These are phyloP conservation scores for Rhodotorula sp. DNA, from an alignment of 1,284 basidiomycete species.

Conservation along the genomic window DNA sequence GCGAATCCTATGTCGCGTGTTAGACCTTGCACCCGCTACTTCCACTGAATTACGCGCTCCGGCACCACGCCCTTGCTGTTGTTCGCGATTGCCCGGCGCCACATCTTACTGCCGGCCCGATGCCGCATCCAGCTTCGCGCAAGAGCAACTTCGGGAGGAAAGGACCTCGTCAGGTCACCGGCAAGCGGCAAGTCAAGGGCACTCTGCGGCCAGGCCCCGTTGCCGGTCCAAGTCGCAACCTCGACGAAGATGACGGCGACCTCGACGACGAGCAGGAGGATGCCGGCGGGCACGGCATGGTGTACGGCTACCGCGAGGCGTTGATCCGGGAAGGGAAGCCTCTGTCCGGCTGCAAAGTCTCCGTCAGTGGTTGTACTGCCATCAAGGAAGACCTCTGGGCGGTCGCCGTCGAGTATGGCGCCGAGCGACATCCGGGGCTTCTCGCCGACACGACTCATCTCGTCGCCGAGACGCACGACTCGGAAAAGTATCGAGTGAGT, in stretches of 20 bases:
- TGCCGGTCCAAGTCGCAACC: slow-evolving; percentile 46
- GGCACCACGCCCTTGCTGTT: background rate
- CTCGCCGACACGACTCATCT: slow-evolving; percentile 79
- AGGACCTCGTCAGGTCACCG: slow-evolving; percentile 31
- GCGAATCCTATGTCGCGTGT: no score
- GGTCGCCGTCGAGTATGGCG: slow-evolving; percentile 72
- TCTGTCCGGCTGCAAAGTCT: slow-evolving; percentile 63
- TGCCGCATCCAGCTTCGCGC: slow-evolving; percentile 4
- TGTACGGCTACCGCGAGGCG: slow-evolving; percentile 37
- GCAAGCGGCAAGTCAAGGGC: slow-evolving; percentile 24
- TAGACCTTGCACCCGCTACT: no score
- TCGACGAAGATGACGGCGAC: slow-evolving; percentile 48
- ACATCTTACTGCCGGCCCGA: background rate
- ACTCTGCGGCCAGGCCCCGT: slow-evolving; percentile 20
- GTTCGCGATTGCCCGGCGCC: background rate
- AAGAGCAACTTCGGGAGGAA: slow-evolving; percentile 26
- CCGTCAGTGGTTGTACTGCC: slow-evolving; percentile 47
- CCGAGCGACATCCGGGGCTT: slow-evolving; percentile 63
- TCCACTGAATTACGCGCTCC: no score
- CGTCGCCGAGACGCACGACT: slow-evolving; percentile 65
- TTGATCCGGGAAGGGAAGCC: slow-evolving; percentile 54
- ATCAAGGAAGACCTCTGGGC: slow-evolving; percentile 58
- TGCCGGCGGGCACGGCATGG: slow-evolving; percentile 41
- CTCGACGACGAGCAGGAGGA: slow-evolving; percentile 44
- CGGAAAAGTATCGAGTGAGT: slow-evolving; percentile 70